Percentiles rank a stretch among this genome's conserved stretches.
Conservation (phyloP, 208 protist species). For the Phytomonas francai region DNA sequence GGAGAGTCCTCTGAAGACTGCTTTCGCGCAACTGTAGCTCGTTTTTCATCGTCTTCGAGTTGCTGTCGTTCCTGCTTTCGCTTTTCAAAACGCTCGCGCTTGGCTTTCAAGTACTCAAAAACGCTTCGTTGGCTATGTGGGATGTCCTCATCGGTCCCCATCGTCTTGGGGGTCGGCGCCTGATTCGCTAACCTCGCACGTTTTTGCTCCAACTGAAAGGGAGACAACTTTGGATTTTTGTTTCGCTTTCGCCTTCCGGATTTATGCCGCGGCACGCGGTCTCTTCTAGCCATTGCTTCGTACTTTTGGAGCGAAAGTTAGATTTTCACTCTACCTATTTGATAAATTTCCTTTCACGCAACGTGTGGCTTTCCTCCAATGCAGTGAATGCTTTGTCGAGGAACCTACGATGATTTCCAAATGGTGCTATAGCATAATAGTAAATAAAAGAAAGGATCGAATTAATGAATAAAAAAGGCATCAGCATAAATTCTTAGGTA, state of each 20-base stretch:
- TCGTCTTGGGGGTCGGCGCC: constrained; percentile 32
- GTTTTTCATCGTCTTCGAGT: neutral
- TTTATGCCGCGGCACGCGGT: constrained; percentile 73
- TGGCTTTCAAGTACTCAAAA: constrained; percentile 50
- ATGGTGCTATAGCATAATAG: too few species aligned
- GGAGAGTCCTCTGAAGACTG: neutral
- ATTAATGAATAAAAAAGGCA: too few species aligned
- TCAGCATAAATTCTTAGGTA: too few species aligned
- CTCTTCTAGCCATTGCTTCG: constrained; percentile 49
- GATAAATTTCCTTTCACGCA: neutral
- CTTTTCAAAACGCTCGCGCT: constrained; percentile 25
- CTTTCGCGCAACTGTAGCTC: constrained; percentile 5
- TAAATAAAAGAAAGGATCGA: constrained; percentile 14
- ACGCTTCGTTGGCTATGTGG: constrained; percentile 58
- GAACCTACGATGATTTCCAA: too few species aligned
- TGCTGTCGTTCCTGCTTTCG: constrained; percentile 19
- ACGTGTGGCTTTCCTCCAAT: too few species aligned
- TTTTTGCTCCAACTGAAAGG: constrained; percentile 77
- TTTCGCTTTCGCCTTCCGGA: constrained; percentile 57
- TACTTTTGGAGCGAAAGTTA: too few species aligned
- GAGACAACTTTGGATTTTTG: constrained; percentile 83
- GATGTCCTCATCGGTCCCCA: constrained; percentile 34
- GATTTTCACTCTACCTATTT: too few species aligned
- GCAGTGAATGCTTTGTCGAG: too few species aligned
- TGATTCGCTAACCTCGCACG: constrained; percentile 67